Conservation (phyloP, 2,329 filamentous ascomycete species). For the Trichoderma polysporum region DNA sequence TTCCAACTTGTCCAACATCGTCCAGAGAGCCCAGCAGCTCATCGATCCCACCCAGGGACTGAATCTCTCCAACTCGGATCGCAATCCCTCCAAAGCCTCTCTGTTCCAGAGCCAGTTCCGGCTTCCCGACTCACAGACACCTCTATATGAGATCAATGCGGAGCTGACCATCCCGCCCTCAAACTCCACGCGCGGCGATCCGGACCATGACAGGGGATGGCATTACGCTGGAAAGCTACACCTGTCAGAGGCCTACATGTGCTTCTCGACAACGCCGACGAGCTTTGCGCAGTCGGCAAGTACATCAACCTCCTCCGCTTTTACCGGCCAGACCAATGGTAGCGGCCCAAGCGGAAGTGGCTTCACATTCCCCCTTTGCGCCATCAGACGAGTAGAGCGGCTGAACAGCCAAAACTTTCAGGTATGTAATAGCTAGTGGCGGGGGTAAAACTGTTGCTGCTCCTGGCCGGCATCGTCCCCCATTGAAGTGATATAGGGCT, state of each 20-base stretch:
- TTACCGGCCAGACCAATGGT: conserved; percentile 90
- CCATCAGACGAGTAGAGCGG: conserved; percentile 87
- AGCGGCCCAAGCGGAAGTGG: conserved; percentile 92
- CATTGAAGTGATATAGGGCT: background rate
- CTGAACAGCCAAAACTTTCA: conserved; percentile 88
- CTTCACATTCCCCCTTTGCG: conserved; percentile 89
- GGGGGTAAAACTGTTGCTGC: background rate
- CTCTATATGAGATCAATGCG: conserved; percentile 92
- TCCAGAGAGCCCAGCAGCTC: conserved; percentile 92
- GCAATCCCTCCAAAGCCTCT: conserved; percentile 83
- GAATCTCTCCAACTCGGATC: conserved; percentile 70
- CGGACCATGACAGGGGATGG: conserved; percentile 71
- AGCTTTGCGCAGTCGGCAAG: conserved; percentile 82
- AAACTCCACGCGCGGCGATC: conserved; percentile 68
- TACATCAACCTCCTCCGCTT: conserved; percentile 74
- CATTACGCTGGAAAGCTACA: conserved; percentile 92
- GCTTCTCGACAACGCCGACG: conserved; percentile 90
- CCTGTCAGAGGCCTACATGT: conserved; percentile 90
- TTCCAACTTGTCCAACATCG: conserved; percentile 70
- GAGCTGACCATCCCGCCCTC: conserved; percentile 84
- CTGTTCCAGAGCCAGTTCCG: conserved; percentile 97
- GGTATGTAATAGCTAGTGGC: conserved; percentile 36
- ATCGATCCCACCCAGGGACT: conserved; percentile 85
- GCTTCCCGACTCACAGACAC: conserved; percentile 86
- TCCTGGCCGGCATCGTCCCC: background rate